Evolutionary conservation across 805 yeast genomes (phyloP), one percentile per base, ranked within the genome.

Genomic region (Hanseniaspora pseudoguilliermondii): DNA sequence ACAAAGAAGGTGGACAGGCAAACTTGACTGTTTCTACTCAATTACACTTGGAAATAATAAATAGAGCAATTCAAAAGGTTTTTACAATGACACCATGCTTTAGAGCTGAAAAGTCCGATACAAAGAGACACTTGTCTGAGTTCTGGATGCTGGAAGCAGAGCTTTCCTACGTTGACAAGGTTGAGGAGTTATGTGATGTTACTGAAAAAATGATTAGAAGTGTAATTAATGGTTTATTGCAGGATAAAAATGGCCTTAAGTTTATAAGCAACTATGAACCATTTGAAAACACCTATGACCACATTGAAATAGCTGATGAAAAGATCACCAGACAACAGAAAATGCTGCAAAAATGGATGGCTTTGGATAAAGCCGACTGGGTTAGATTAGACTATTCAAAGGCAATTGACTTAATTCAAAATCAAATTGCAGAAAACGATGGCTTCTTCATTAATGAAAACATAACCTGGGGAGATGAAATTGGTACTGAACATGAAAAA

Each of bases 111-210:
- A 78, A 78, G 51, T 84, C 95, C 57, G 90, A 88, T 64, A 93
- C 99, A 0, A 86, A 82, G 63, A 75, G 98, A 52, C 99, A 93
- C 67, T 69, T 93, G 57, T 79, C 91, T 58, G 99, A 93, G 68
- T 93, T 93, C 67, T 93, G 97, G 97, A 90, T 93, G 97, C 69
- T 93, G 2, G 99, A 93, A 68, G 95, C 89, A 0, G 99, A 93
- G 66, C 68, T 88, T 21, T 81, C 87, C 9, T 86, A 85, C 66
- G 69, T 84, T 1, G 73, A 74, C 5, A 68, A 73, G 15, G 76
- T 90, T 7, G 64, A 65, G 3, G 84, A 83, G 58, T 68, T 93
- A 56, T 83, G 91, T 1, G 63, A 63, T 2, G 76, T 87, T 51
- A 79, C 83, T 2, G 95, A 90, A 65, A 64, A 65, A 1, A 84